These are phyloP conservation scores for Fusarium fujikuroi DNA, from an alignment of 2,329 filamentous ascomycete species.

Conservation along the genomic window DNA sequence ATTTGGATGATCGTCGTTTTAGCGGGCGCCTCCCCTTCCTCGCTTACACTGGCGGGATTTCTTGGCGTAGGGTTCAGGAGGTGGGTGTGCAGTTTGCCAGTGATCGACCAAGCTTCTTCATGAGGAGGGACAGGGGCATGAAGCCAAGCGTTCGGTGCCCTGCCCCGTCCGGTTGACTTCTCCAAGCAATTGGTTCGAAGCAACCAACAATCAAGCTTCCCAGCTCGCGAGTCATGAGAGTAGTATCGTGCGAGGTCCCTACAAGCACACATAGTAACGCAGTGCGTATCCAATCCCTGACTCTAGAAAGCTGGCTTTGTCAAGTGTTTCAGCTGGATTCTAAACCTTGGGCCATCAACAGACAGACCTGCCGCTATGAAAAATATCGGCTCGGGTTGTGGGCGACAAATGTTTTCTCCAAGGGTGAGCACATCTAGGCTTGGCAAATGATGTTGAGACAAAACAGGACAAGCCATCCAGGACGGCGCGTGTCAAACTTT, in stretches of 20 bases:
- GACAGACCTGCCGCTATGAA: slow-evolving; percentile 8
- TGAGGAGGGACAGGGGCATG: slow-evolving; percentile 32
- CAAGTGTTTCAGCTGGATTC: slow-evolving; percentile 25
- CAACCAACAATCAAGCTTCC: slow-evolving; percentile 33
- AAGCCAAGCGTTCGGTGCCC: slow-evolving; percentile 35
- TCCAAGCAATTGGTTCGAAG: slow-evolving; percentile 28
- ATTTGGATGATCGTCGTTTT: slow-evolving; percentile 46
- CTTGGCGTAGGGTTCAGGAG: slow-evolving; percentile 36
- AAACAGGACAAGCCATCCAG: slow-evolving; percentile 27
- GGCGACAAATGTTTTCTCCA: slow-evolving; percentile 10
- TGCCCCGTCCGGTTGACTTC: slow-evolving; percentile 18
- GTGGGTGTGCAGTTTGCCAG: slow-evolving; percentile 25
- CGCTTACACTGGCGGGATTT: slow-evolving; percentile 44
- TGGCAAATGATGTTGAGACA: slow-evolving; percentile 32
- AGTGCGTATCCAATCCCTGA: slow-evolving; percentile 9
- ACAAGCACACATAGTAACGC: slow-evolving; percentile 4
- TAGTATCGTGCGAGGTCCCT: slow-evolving; percentile 19
- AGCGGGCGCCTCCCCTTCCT: slow-evolving; percentile 47
- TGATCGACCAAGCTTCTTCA: slow-evolving; percentile 44
- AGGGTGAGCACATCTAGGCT: slow-evolving; percentile 12
- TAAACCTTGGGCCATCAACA: neutral
- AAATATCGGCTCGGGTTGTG: slow-evolving; percentile 2
- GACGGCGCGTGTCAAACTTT: slow-evolving; percentile 42
- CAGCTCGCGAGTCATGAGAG: slow-evolving; percentile 27
- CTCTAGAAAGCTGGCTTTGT: neutral